Conservation (phyloP, 352 stramenopile genomes). For the Pythium coloratum region DNA sequence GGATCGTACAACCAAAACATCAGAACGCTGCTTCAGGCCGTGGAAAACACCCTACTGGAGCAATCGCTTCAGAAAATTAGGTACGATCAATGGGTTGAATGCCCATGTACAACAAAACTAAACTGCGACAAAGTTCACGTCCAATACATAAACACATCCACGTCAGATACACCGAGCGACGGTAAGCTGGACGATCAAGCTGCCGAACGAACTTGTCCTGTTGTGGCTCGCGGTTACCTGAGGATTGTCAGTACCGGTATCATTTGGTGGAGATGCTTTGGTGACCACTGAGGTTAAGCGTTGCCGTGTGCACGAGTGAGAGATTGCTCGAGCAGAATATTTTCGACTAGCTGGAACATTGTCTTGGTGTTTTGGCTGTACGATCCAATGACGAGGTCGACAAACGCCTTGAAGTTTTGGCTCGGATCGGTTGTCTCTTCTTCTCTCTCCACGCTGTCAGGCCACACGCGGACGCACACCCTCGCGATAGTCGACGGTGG, state of each 20-base stretch:
- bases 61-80: not conserved
- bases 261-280: no score
- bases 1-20: conserved; percentile 1
- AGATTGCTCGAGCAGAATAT: not conserved
- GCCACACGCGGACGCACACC: conserved; percentile 5
- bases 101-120: no score
- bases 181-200: no score
- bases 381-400: conserved; percentile 16
- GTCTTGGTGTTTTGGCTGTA: conserved; percentile 2
- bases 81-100: no score
- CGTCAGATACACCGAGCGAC: no score
- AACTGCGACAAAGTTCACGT: no score
- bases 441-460: not conserved
- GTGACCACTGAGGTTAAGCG: no score
- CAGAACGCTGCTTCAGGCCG: not conserved
- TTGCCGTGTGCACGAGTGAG: not conserved
- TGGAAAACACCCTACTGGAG: conserved; percentile 3
- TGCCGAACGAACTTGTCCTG: no score
- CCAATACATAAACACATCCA: no score
- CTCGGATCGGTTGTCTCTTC: not conserved
- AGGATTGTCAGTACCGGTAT: no score
- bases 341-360: not conserved
- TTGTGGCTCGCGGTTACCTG: no score
- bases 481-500: conserved; percentile 7
- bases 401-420: not conserved